phyloP scores from a whole-genome alignment of 192 early-diverging fungal species.

The Linnemannia zychae region DNA sequence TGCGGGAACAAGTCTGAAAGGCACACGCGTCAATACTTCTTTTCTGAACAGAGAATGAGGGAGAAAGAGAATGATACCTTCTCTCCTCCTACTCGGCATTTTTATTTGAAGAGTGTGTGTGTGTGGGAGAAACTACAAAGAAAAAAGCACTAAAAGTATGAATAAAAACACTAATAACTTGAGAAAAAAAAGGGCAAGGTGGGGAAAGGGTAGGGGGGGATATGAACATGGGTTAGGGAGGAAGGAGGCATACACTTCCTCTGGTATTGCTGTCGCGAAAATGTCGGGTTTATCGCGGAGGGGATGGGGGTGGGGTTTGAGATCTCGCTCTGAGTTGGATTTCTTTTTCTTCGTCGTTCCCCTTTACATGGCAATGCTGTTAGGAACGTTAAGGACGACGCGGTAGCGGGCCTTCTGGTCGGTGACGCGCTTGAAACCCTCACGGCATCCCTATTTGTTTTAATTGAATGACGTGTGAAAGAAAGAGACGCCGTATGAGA shows the following conservation, averaged over 20 bases:
- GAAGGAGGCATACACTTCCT: too few species aligned
- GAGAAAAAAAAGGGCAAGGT: too few species aligned
- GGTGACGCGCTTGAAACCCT: constrained; percentile 69
- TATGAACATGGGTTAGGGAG: too few species aligned
- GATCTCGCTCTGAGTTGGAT: too few species aligned
- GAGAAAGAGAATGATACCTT: constrained; percentile 6
- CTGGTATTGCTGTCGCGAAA: too few species aligned
- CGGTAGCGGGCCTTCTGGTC: constrained; percentile 74
- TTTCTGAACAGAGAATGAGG: too few species aligned
- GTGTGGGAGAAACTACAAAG: not conserved
- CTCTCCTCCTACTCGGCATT: not conserved
- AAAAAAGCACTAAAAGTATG: not conserved
- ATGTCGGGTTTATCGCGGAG: too few species aligned
- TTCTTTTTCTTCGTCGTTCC: not conserved
- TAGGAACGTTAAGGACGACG: constrained; percentile 68
- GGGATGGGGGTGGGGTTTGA: too few species aligned
- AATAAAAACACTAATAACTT: not conserved
- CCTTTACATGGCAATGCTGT: constrained; percentile 19
- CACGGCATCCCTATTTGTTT: constrained; percentile 58
- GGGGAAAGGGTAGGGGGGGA: too few species aligned
- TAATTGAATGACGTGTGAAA: not conserved
- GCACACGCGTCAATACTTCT: not conserved
- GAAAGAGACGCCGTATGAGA: constrained; percentile 13
- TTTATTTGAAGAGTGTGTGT: too few species aligned
- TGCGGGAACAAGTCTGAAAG: not conserved